Evolutionary conservation across 2,329 filamentous ascomycete genomes (phyloP).

Genomic region (Microdochium bolleyi): DNA sequence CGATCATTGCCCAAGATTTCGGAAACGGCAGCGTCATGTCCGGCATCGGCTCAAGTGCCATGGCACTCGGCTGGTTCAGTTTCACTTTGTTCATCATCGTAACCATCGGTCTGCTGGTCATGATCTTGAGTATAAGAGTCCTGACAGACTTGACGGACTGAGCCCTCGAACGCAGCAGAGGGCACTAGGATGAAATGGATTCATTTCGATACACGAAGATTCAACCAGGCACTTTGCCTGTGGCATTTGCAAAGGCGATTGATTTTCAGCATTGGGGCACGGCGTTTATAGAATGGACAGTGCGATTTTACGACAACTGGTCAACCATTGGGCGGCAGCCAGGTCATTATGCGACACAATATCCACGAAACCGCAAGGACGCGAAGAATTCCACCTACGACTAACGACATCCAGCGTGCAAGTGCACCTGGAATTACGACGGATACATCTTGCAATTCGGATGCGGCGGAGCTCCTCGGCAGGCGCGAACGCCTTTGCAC

Average conservation of each 20-base stretch:
- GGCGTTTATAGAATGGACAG: conserved; percentile 3
- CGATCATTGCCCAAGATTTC: conserved; percentile 62
- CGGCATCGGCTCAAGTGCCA: conserved; percentile 60
- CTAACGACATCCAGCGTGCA: neutral
- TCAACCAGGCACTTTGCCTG: neutral
- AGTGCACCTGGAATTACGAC: neutral
- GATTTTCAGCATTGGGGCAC: conserved; percentile 5
- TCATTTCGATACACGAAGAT: neutral
- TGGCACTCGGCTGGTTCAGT: conserved; percentile 97
- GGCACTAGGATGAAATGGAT: neutral
- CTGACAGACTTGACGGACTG: conserved; percentile 51
- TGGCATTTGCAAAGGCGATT: neutral
- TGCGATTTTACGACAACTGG: neutral
- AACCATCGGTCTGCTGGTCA: conserved; percentile 87
- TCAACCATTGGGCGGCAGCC: neutral
- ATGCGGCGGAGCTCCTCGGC: neutral
- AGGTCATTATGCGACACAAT: neutral
- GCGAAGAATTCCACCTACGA: neutral
- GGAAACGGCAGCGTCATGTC: conserved; percentile 25
- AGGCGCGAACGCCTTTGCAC: neutral
- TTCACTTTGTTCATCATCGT: conserved; percentile 91
- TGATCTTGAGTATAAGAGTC: conserved; percentile 89
- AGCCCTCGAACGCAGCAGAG: conserved; percentile 1
- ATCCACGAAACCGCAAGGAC: neutral
- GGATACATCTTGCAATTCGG: neutral